Conservation (phyloP, 208 protist species). For the Crithidia thermophila region DNA sequence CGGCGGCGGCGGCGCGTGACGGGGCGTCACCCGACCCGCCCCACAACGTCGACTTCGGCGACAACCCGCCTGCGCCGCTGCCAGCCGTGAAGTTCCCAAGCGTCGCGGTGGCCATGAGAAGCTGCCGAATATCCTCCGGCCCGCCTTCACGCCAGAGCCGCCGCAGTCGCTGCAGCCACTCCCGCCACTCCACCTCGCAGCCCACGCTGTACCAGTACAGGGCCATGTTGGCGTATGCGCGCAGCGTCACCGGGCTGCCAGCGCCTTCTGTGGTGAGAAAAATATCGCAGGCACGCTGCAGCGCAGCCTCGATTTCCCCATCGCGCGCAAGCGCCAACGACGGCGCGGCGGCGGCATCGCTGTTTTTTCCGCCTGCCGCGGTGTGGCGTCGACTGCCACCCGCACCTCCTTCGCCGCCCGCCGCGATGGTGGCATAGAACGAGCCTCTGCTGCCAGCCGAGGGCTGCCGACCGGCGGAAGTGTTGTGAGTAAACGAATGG, state of each 20-base stretch:
- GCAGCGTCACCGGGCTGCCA: constrained; percentile 24
- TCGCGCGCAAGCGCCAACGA: constrained; percentile 13
- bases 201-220: constrained; percentile 40
- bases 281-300: constrained; percentile 27
- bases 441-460: too few species aligned
- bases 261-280: constrained; percentile 25
- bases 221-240: constrained; percentile 33
- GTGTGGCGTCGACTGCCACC: too few species aligned
- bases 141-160: constrained; percentile 25
- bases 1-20: neutral
- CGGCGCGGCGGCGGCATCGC: too few species aligned
- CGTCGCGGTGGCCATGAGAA: constrained; percentile 13
- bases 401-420: too few species aligned
- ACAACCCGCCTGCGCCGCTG: neutral
- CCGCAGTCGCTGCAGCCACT: constrained; percentile 33
- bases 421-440: too few species aligned
- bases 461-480: too few species aligned
- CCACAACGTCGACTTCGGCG: neutral
- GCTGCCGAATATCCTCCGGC: constrained; percentile 34
- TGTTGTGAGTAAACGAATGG: too few species aligned
- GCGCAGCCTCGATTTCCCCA: constrained; percentile 1
- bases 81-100: neutral
- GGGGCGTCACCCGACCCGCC: neutral
- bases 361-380: too few species aligned
- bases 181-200: constrained; percentile 30